phyloP scores from a whole-genome alignment of 768 basidiomycete species.

The Amanita pallidorosea region DNA sequence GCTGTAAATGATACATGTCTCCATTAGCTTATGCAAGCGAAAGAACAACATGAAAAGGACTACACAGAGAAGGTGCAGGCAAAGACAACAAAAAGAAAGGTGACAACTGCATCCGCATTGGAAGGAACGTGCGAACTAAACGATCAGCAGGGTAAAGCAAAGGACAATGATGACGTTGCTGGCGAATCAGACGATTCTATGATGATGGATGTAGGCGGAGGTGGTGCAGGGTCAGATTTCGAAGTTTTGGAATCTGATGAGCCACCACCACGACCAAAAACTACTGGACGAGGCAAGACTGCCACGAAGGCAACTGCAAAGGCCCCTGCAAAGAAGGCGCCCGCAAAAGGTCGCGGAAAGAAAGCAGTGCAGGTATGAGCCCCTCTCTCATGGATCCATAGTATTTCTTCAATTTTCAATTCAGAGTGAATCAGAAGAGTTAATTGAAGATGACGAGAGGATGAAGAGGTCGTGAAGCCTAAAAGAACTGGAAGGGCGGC shows the following conservation, averaged over 20 bases:
- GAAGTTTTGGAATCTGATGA: slow-evolving; percentile 40
- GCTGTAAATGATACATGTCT: not conserved
- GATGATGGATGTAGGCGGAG: slow-evolving; percentile 60
- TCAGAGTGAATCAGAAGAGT: slow-evolving; percentile 35
- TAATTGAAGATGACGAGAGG: slow-evolving; percentile 48
- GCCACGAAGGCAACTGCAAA: slow-evolving; percentile 20
- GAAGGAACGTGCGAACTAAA: not conserved
- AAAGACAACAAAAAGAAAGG: slow-evolving; percentile 34
- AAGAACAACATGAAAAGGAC: slow-evolving; percentile 56
- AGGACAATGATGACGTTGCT: slow-evolving; percentile 33
- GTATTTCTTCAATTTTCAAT: not conserved
- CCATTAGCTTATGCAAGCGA: slow-evolving; percentile 54
- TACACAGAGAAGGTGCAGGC: slow-evolving; percentile 36
- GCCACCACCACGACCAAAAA: slow-evolving; percentile 20
- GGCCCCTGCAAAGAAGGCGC: slow-evolving; percentile 27
- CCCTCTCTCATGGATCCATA: not conserved
- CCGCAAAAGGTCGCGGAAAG: slow-evolving; percentile 41
- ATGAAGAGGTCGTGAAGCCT: slow-evolving; percentile 32
- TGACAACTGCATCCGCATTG: slow-evolving; percentile 8
- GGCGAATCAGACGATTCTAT: slow-evolving; percentile 67
- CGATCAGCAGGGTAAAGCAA: slow-evolving; percentile 25
- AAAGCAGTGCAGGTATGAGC: slow-evolving; percentile 29
- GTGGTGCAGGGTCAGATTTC: slow-evolving; percentile 40
- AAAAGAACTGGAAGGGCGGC: slow-evolving; percentile 59
- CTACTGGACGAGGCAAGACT: slow-evolving; percentile 20